Conservation (phyloP, 768 basidiomycete genomes). For the Galerina marginata region DNA sequence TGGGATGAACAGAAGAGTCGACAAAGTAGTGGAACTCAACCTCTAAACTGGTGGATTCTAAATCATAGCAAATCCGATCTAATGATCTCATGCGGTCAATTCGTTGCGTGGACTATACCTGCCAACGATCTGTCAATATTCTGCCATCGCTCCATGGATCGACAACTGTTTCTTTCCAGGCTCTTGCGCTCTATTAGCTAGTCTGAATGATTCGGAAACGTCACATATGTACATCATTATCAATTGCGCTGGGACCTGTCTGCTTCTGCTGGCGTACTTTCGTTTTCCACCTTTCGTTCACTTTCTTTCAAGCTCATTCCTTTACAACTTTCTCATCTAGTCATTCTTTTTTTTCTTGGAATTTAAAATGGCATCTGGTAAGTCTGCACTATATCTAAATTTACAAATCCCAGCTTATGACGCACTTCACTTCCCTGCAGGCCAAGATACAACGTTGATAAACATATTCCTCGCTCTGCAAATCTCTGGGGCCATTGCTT, state of each 20-base stretch:
- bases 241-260: background rate
- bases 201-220: background rate
- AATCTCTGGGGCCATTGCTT: slow-evolving; percentile 31
- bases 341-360: background rate
- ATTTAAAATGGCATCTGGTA: slow-evolving; percentile 1
- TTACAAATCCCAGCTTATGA: background rate
- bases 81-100: background rate
- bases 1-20: too few species aligned
- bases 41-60: too few species aligned
- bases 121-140: slow-evolving; percentile 2
- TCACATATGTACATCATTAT: too few species aligned
- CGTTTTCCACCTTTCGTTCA: background rate
- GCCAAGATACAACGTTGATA: slow-evolving; percentile 15
- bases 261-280: background rate
- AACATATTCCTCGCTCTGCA: slow-evolving; percentile 37
- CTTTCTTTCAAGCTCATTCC: background rate
- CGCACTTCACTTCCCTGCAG: background rate
- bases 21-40: too few species aligned
- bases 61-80: too few species aligned
- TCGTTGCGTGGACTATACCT: background rate
- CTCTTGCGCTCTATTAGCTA: background rate
- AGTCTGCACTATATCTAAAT: background rate
- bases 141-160: background rate
- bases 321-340: background rate
- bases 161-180: background rate